Evolutionary conservation across 805 yeast genomes (phyloP), one percentile per base, ranked within the genome.

Genomic region (Ogataea nonfermentans): DNA sequence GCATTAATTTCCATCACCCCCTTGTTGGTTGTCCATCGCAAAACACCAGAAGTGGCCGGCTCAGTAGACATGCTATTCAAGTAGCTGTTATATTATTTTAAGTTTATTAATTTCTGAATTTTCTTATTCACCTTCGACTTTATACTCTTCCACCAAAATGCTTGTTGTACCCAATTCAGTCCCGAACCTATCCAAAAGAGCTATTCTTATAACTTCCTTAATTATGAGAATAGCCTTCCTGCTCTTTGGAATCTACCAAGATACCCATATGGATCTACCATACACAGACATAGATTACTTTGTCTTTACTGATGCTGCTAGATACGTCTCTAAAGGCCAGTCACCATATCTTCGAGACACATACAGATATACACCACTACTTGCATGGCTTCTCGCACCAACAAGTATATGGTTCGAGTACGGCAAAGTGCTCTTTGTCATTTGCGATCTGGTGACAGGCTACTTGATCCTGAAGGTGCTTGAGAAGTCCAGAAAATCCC

Each of bases 251-350:
- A 61, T 84, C 2, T 89, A 85, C 59, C 99, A 93, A 61, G 99
- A 93, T 62, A 71, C 75, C 4, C 63, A 77, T 48, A 76, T 86
- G 78, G 78, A 78, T 9, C 84, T 90, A 13, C 82, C 84, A 47
- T 93, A 88, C 66, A 93, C 99, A 0, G 99, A 93, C 55, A 84
- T 93, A 34, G 99, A 93, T 62, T 93, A 93, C 63, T 70, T 79
- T 58, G 99, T 93, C 33, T 93, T 93, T 59, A 79, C 95, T 2
- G 98, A 93, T 66, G 98, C 99, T 7, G 79, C 97, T 2, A 64
- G 69, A 25, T 87, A 75, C 55, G 84, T 88, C 8, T 68, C 68
- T 48, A 40, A 69, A 2, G 71, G 70, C 1, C 32, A 49, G 17
- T 81, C 95, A 0, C 99, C 99, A 1, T 93, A 85, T 53, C 51